These are phyloP conservation scores for Lentinus polychrous DNA, from an alignment of 1,284 basidiomycete species.

Conservation along the genomic window DNA sequence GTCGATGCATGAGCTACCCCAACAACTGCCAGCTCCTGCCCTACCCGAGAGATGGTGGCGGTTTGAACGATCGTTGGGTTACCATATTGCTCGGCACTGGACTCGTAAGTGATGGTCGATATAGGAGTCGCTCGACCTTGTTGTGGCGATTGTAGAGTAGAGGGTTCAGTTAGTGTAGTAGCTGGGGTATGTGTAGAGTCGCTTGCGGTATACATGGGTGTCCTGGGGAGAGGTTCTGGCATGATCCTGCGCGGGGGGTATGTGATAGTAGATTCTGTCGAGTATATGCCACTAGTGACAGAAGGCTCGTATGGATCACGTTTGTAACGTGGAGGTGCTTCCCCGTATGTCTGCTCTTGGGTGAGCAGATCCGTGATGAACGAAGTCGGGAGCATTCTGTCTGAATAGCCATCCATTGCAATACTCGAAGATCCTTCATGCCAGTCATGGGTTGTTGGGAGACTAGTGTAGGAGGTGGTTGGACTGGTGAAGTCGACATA, in stretches of 20 bases:
- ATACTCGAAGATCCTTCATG: conserved; percentile 56
- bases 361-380: conserved; percentile 53
- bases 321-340: conserved; percentile 27
- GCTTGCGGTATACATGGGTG: neutral
- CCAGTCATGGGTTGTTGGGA: conserved; percentile 40
- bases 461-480: neutral
- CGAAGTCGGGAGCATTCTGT: conserved; percentile 49
- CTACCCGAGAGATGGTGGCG: neutral
- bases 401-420: conserved; percentile 47
- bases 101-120: conserved; percentile 4
- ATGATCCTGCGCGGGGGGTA: conserved; percentile 13
- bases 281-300: conserved; percentile 12
- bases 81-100: conserved; percentile 2
- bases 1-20: neutral
- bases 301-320: conserved; percentile 19
- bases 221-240: conserved; percentile 1
- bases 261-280: conserved; percentile 13
- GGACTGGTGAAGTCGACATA: neutral
- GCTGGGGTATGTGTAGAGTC: neutral
- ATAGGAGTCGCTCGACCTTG: conserved; percentile 11
- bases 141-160: neutral
- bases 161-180: neutral
- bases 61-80: neutral
- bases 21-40: neutral
- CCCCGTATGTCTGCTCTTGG: conserved; percentile 3